Evolutionary conservation across 2,329 filamentous ascomycete species (phyloP).

Genomic region (Ophiostoma sp.): DNA sequence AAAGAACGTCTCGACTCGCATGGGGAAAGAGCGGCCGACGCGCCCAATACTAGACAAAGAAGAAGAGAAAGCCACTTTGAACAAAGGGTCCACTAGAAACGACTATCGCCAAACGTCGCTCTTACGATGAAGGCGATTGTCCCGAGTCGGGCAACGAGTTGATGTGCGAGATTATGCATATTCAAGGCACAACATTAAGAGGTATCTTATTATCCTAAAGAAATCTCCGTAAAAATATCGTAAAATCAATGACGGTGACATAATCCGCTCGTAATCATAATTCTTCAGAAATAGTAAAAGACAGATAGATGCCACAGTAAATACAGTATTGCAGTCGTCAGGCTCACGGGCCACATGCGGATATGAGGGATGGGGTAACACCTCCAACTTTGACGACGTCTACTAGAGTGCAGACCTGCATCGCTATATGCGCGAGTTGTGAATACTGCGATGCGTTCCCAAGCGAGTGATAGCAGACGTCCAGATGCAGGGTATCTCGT

Average conservation of each 20-base stretch:
- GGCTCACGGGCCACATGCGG: background rate
- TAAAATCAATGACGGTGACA: background rate
- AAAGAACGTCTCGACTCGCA: background rate
- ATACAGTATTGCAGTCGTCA: background rate
- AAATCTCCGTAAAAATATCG: background rate
- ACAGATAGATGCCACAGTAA: background rate
- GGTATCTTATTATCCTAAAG: background rate
- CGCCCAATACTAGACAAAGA: too few species aligned
- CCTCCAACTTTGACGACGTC: background rate
- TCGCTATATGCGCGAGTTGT: background rate
- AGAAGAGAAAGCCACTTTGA: too few species aligned
- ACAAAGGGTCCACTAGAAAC: background rate
- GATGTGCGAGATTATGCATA: background rate
- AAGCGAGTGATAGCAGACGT: background rate
- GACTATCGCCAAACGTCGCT: background rate
- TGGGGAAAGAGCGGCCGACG: background rate
- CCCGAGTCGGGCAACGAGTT: constrained; percentile 1
- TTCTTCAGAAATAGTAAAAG: background rate
- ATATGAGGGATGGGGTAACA: background rate
- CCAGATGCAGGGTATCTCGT: background rate
- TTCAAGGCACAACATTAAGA: background rate
- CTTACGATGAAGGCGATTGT: background rate
- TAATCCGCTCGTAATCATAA: background rate
- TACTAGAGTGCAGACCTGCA: background rate
- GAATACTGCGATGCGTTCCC: background rate